Conservation (phyloP, 1,284 basidiomycete genomes). For the Phellopilus nigrolimitatus region DNA sequence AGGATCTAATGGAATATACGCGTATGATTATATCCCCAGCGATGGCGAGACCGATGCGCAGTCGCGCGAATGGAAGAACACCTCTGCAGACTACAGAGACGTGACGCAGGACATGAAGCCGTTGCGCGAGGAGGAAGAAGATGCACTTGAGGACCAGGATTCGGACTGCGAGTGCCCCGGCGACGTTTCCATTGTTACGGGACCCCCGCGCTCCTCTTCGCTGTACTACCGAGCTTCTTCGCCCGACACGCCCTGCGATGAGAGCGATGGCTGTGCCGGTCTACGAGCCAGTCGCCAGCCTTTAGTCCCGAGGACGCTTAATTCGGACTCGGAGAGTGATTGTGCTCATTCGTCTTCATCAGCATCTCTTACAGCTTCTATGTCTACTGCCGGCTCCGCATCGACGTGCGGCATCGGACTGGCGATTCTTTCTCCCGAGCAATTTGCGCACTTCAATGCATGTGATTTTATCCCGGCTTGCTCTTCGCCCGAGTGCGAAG, state of each 20-base stretch:
- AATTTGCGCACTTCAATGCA: conserved; percentile 13
- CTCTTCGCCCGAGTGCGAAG: conserved; percentile 2
- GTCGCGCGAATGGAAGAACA: conserved; percentile 3
- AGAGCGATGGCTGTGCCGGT: background rate
- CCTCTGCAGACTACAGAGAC: background rate
- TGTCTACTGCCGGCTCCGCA: background rate
- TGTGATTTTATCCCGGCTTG: conserved; percentile 1
- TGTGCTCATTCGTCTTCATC: conserved; percentile 14
- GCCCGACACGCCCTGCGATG: conserved; percentile 1
- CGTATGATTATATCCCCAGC: conserved; percentile 4
- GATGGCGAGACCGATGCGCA: conserved; percentile 3
- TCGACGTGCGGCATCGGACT: conserved; percentile 13
- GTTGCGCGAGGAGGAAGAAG: background rate
- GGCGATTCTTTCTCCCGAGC: conserved; percentile 15
- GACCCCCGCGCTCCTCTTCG: conserved; percentile 6
- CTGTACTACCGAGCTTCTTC: conserved; percentile 8
- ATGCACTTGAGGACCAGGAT: background rate
- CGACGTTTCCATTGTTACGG: background rate
- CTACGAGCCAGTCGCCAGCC: conserved; percentile 5
- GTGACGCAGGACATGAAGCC: background rate
- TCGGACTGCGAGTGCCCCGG: background rate
- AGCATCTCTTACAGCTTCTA: conserved; percentile 7
- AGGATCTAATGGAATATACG: background rate
- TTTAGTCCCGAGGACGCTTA: conserved; percentile 6
- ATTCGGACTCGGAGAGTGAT: conserved; percentile 17